Evolutionary conservation across 2,329 filamentous ascomycete species (phyloP).

Genomic region (Alternaria brassicicola): DNA sequence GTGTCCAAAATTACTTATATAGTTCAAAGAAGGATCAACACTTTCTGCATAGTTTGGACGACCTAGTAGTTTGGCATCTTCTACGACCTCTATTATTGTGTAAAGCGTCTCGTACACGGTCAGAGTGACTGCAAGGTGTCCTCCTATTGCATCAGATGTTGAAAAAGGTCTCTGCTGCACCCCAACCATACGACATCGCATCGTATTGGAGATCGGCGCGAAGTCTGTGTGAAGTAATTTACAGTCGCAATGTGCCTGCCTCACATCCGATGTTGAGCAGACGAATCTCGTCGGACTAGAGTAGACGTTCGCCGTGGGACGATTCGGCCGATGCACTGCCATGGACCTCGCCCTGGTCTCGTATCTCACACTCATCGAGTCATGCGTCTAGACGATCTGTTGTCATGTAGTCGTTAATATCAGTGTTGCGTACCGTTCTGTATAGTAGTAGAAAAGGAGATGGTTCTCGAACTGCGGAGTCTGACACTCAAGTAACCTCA

Average conservation of each 20-base stretch:
- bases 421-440: background rate
- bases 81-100: background rate
- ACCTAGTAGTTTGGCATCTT: background rate
- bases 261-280: background rate
- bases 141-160: background rate
- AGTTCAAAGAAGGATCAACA: fast-evolving
- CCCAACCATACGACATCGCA: background rate
- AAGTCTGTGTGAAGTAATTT: background rate
- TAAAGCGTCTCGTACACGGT: background rate
- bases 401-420: background rate
- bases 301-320: background rate
- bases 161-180: background rate
- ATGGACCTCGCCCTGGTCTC: fast-evolving
- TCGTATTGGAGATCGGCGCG: background rate
- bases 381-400: background rate
- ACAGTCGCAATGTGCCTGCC: background rate
- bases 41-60: no score
- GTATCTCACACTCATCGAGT: background rate
- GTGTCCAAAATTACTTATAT: background rate
- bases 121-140: background rate
- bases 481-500: background rate
- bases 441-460: background rate
- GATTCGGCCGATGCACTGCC: background rate
- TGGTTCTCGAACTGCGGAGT: background rate
- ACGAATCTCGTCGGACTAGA: background rate